phyloP scores from a whole-genome alignment of 2,329 filamentous ascomycete species.

The Ascochyta pisi region DNA sequence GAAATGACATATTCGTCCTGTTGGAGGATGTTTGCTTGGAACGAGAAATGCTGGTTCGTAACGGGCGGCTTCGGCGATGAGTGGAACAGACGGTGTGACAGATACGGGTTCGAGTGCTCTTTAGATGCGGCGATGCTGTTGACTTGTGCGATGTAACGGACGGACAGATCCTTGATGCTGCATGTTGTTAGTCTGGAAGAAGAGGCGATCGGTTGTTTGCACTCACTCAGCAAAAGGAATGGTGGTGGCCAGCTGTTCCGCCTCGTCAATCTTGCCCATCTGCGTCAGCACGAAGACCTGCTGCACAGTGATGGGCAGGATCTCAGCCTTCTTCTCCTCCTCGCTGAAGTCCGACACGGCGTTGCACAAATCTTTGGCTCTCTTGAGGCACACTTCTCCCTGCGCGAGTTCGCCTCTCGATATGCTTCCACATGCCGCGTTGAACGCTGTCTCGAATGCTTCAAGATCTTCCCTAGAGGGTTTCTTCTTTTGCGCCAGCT shows the following conservation, averaged over 20 bases:
- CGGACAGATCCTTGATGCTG: conserved; percentile 72
- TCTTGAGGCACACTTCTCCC: conserved; percentile 71
- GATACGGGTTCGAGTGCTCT: conserved; percentile 67
- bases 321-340: conserved; percentile 76
- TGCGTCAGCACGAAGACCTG: conserved; percentile 74
- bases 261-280: conserved; percentile 71
- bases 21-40: conserved; percentile 68
- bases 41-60: conserved; percentile 73
- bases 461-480: conserved; percentile 69
- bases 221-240: conserved; percentile 68
- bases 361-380: conserved; percentile 74
- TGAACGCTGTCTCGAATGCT: conserved; percentile 83
- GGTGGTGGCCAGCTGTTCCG: conserved; percentile 66
- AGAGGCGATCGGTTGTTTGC: too few relatives aligned
- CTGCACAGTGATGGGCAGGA: conserved; percentile 78
- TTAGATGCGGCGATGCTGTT: conserved; percentile 64
- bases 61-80: conserved; percentile 60
- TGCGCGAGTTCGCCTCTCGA: conserved; percentile 71
- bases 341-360: conserved; percentile 74
- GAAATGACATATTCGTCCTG: conserved; percentile 71
- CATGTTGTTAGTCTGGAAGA: conserved; percentile 18
- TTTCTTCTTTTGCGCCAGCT: conserved; percentile 62
- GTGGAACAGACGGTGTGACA: conserved; percentile 68
- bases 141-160: conserved; percentile 70
- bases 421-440: conserved; percentile 76